A percentile compares a stretch with the other conserved stretches of the same genome.
Evolutionary conservation across 345 rosid genomes (phyloP).

Genomic region (Anastatica hierochuntica): DNA sequence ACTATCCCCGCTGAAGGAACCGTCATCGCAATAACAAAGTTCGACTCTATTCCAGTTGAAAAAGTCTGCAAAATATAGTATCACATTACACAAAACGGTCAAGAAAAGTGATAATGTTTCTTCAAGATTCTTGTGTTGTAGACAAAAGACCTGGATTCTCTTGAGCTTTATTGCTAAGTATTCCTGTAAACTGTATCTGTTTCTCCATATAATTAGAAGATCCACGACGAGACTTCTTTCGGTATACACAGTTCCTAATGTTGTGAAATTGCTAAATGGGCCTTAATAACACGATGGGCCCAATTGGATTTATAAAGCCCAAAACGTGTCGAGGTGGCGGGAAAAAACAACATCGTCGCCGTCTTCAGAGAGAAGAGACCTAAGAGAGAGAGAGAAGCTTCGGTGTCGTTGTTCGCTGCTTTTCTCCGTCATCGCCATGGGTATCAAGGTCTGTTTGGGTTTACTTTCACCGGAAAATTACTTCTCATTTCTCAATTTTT

Average conservation of each 20-base stretch:
- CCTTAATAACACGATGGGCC: too few relatives aligned
- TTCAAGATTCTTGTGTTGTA: too few relatives aligned
- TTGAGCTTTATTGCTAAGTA: slow-evolving; percentile 53
- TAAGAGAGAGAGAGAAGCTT: too few relatives aligned
- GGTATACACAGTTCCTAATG: slow-evolving; percentile 50
- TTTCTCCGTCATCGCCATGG: slow-evolving; percentile 18
- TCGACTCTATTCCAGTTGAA: slow-evolving; percentile 95
- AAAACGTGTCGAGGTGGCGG: too few relatives aligned
- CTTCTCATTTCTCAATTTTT: neutral
- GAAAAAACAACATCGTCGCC: too few relatives aligned
- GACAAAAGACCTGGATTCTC: too few relatives aligned
- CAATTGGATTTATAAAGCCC: too few relatives aligned
- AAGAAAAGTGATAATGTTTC: too few relatives aligned
- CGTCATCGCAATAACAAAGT: slow-evolving; percentile 96
- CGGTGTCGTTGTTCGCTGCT: slow-evolving; percentile 9
- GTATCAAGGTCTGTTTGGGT: slow-evolving; percentile 22
- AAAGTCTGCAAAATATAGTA: too few relatives aligned
- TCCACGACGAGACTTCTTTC: slow-evolving; percentile 67
- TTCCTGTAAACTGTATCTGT: slow-evolving; percentile 56
- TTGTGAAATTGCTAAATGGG: too few relatives aligned
- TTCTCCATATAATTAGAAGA: slow-evolving; percentile 76
- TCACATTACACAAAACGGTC: too few relatives aligned
- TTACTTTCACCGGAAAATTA: neutral
- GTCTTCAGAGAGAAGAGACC: too few relatives aligned
- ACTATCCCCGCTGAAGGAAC: slow-evolving; percentile 73